Evolutionary conservation across 2,329 filamentous ascomycete genomes (phyloP), one percentile per base, ranked within the genome.

Genomic region (Pochonia chlamydosporia): DNA sequence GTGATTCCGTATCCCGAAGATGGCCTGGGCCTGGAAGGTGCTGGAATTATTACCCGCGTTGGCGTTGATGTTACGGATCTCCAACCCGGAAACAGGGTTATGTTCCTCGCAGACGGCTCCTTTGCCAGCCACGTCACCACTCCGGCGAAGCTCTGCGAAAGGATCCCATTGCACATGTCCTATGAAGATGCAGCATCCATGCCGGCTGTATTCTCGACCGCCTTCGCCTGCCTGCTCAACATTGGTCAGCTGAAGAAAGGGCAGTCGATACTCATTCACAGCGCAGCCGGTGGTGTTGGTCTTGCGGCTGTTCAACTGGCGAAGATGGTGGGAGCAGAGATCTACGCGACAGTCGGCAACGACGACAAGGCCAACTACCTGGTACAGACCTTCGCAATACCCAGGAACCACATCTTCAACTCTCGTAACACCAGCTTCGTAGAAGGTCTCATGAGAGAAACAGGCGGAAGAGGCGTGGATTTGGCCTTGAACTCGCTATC

Each of bases 121-220:
- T 16, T 31, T 18, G 11, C 36, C 8, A 23, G 25, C 6, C 31
- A 14, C n/a, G 13, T n/a, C 13, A 25, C 18, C 7, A n/a, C 7
- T 6, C 13, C 35, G 4, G 37, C 16, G 3, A 3, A 8, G 3
- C 4, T 16, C 10, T 40, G 13, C 9, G n/a, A 21, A 20, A 24
- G 25, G 7, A 23, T 24, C 4, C 31, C 36, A 5, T 16, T n/a
- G 8, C 18, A 13, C 9, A 56, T 72, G 50, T 49, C 43, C 2
- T 66, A 67, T n/a, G 59, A 61, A 5, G 55, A 60, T 3, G 68
- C 62, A 0, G 64, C 62, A 2, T 59, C 64, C 0, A 54, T 71
- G 33, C 64, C 65, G 0, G 46, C 62, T 1, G 57, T 59, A 1
- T 69, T 54, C 43, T 35, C 43, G 2, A 72, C 69, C 0, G 65